Base-by-base conservation (phyloP, 805 yeast genomes). In the Starmerella etchellsii region DNA sequence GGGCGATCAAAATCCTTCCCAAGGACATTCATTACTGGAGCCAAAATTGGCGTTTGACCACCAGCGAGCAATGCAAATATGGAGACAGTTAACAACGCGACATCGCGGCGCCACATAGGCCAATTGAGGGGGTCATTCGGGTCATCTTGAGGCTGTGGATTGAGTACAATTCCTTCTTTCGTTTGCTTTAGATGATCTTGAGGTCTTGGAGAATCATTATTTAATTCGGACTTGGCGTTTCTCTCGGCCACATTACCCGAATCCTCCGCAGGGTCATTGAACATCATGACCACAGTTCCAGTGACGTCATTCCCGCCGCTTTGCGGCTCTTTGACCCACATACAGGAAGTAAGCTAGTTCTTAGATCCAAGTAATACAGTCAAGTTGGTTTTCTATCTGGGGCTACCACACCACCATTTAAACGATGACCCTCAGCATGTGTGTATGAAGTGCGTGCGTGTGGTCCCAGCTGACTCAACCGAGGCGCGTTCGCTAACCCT, bases 121-220 rank as follows among this genome's bases (percentile, higher is more conserved):
- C 81, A 74, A 50, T 75, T 76, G 31, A 75, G 60, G 2, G 81
- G 81, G 47, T 75, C 81, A 50, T 76, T 74, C 4, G 78, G 76
- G 46, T 69, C 62, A 48, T 74, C 71, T 29, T 70, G 73, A 4
- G 81, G 81, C 54, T 75, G 81, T 0, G 81, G 81, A 40, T 64
- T 58, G 27, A 76, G 57, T 26, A 75, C 65, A 19, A 75, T 57
- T 1, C 80, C 80, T 3, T 56, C 54, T 7, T 61, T 54, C 4
- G 71, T 67, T 33, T 62, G 66, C 43, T 74, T 74, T 36, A 72
- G 54, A 6, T 34, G n/a, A n/a, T n/a, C n/a, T n/a, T n/a, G n/a
- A n/a, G n/a, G n/a, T n/a, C n/a, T n/a, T n/a, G n/a, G n/a, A n/a
- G 40, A 4, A n/a, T n/a, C n/a, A n/a, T n/a, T n/a, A n/a, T n/a